Conservation (phyloP, 2,329 filamentous ascomycete species). For the Apiospora koreana region DNA sequence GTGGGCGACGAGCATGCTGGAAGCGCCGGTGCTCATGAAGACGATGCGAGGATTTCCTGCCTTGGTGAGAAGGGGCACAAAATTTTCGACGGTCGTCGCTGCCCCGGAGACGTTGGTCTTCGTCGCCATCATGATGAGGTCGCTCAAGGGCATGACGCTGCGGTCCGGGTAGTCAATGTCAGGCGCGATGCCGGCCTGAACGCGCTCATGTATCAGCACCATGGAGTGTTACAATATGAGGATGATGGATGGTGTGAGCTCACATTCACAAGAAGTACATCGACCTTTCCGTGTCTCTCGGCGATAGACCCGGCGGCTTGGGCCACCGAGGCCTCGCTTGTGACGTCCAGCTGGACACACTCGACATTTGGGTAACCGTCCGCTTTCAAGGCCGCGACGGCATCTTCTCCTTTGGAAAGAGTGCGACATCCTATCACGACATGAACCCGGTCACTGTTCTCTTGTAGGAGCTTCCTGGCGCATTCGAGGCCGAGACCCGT, state of each 20-base stretch:
- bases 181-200: neutral
- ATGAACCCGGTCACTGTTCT: neutral
- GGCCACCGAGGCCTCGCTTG: conserved; percentile 1
- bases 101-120: neutral
- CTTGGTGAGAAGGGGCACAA: neutral
- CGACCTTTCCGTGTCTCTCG: neutral
- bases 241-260: neutral
- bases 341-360: conserved; percentile 1
- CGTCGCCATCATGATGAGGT: neutral
- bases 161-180: conserved; percentile 5
- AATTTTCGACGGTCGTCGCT: neutral
- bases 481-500: conserved; percentile 3
- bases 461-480: neutral
- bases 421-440: conserved; percentile 11
- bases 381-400: neutral
- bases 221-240: no score
- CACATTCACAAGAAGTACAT: conserved; percentile 7
- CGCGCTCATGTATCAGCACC: neutral
- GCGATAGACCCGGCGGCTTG: neutral
- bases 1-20: neutral
- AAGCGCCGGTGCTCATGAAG: conserved; percentile 8
- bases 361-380: neutral
- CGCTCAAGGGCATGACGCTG: neutral
- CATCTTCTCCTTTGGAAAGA: neutral
- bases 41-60: neutral